Conservation (phyloP, 495 filamentous ascomycete species). For the Pseudoneurospora amorphoporcata region DNA sequence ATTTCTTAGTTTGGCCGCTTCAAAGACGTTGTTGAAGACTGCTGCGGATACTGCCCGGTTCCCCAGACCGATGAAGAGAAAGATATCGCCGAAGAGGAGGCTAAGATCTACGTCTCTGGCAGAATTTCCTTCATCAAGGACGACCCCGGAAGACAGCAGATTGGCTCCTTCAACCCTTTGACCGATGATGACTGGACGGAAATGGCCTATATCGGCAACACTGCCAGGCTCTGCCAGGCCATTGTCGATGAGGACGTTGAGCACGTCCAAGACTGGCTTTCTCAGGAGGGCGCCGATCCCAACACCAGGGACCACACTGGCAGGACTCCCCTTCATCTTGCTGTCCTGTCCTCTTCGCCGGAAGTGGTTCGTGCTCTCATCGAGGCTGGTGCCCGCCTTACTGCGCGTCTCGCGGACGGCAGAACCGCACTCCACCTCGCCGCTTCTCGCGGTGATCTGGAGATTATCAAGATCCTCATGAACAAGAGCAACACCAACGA, state of each 20-base stretch:
- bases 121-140: constrained; percentile 62
- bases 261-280: constrained; percentile 57
- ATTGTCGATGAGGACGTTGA: constrained; percentile 61
- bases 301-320: constrained; percentile 69
- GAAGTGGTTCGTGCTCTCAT: constrained; percentile 62
- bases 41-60: constrained; percentile 65
- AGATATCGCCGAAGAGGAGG: constrained; percentile 57
- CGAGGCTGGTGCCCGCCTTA: constrained; percentile 59
- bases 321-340: constrained; percentile 67
- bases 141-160: constrained; percentile 60
- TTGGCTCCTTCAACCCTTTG: constrained; percentile 65
- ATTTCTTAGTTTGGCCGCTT: constrained; percentile 46
- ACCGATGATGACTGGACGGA: constrained; percentile 76
- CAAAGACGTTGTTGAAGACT: constrained; percentile 61
- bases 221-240: constrained; percentile 58
- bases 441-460: constrained; percentile 51
- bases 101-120: constrained; percentile 62
- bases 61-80: constrained; percentile 58
- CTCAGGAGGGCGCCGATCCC: constrained; percentile 47
- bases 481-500: constrained; percentile 62
- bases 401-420: constrained; percentile 65
- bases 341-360: constrained; percentile 52
- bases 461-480: constrained; percentile 60
- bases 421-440: constrained; percentile 71
- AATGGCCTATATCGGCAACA: constrained; percentile 67